phyloP scores from a whole-genome alignment of 768 basidiomycete genomes.

The Auricularia sp. region DNA sequence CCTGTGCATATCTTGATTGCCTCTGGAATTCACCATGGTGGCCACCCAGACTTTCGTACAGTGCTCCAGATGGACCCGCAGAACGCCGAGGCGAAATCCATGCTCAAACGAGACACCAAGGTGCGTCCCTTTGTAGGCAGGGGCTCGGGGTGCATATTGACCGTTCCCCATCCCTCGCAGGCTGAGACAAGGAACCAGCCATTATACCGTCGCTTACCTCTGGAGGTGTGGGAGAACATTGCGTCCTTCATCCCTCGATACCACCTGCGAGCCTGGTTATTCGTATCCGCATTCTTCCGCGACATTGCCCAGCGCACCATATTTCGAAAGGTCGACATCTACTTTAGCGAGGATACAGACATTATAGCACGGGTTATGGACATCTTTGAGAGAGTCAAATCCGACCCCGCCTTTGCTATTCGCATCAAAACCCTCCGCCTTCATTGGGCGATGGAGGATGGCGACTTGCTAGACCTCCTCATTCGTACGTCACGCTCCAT shows the following conservation, averaged over 20 bases:
- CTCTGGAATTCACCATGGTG: background rate
- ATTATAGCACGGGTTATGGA: slow-evolving; percentile 52
- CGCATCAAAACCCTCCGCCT: slow-evolving; percentile 49
- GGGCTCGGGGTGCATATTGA: background rate
- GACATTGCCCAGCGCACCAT: slow-evolving; percentile 55
- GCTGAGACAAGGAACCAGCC: slow-evolving; percentile 30
- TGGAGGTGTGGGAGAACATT: slow-evolving; percentile 61
- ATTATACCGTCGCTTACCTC: slow-evolving; percentile 50
- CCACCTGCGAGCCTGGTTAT: slow-evolving; percentile 62
- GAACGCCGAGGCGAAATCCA: slow-evolving; percentile 39
- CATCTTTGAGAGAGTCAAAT: slow-evolving; percentile 57
- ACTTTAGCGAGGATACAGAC: slow-evolving; percentile 54
- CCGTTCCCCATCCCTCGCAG: slow-evolving; percentile 17
- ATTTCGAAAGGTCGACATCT: slow-evolving; percentile 58
- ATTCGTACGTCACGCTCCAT: slow-evolving; percentile 28
- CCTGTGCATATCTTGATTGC: background rate
- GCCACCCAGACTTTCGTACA: slow-evolving; percentile 44
- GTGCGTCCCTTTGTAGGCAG: background rate
- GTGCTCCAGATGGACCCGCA: slow-evolving; percentile 52
- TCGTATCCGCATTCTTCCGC: slow-evolving; percentile 51
- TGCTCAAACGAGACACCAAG: slow-evolving; percentile 20
- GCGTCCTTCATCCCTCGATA: slow-evolving; percentile 52
- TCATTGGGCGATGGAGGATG: slow-evolving; percentile 63
- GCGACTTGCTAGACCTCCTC: slow-evolving; percentile 57
- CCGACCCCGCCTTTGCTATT: slow-evolving; percentile 49